Base-by-base conservation (phyloP, 139 green algal genomes). In the Auxenochlorella protothecoides region DNA sequence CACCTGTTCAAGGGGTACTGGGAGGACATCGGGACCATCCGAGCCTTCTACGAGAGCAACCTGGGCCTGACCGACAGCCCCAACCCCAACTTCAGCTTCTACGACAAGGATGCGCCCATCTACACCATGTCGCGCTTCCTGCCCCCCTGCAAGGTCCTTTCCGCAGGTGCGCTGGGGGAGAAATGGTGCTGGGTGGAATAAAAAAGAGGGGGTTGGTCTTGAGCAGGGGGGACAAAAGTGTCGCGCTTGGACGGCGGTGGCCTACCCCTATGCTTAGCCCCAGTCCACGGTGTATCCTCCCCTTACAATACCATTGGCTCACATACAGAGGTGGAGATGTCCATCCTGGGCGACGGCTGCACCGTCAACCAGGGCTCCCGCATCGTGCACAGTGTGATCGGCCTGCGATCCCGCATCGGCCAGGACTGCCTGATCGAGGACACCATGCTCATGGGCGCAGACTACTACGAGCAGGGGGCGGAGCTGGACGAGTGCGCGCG, bases 31-130 rank as follows among this genome's bases (percentile, higher is more conserved):
- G 90, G 91, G 65, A 98, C 94, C 61, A 89, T 99, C 59, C 84
- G 93, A 72, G 92, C 94, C 54, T 98, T 98, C 81, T 99, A 97
- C 87, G 85, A 97, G 60, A 77, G 94, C 70, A 99, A 99, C 87
- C 86, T 99, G 68, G 81, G 80, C 6, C 87, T 98, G 66, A 94
- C 88, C 44, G 82, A 97, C 73, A 82, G 85, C n/a, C 74, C 78
- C 62, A 89, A 85, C 65, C 87, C 91, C 60, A 80, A 90, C 66
- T 97, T 97, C 83, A 90, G 72, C 68, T 92, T 92, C 79, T 91
- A 92, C 72, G 86, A 92, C 73, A 79, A 77, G 68, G 80, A 87
- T 65, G 83, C 85, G n/a, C 87, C 91, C 77, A 95, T 93, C 80
- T 96, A 93, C 84, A 95, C 90, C 11, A 86, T 90, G 85, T 84